Percentiles rank a stretch among this genome's conserved stretches.
These are phyloP conservation scores for Papiliotrema nemorosa DNA, from an alignment of 1,284 basidiomycete species.

Conservation along the genomic window DNA sequence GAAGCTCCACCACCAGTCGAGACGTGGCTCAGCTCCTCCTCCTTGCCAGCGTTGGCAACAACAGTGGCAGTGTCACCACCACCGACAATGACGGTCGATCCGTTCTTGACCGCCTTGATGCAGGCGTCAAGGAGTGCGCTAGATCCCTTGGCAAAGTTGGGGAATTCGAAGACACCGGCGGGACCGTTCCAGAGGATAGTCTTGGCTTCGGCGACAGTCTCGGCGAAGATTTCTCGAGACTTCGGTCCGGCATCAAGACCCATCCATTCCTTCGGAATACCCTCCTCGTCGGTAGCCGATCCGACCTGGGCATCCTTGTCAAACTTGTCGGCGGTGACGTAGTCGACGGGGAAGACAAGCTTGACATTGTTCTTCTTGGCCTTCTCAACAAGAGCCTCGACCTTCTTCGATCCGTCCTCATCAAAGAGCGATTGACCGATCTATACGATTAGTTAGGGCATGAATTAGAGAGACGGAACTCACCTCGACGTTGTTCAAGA, in stretches of 20 bases:
- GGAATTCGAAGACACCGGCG: constrained; percentile 96
- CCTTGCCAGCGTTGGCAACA: constrained; percentile 73
- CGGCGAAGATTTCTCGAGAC: constrained; percentile 72
- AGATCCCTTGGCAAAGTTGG: constrained; percentile 83
- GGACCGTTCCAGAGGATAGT: constrained; percentile 99
- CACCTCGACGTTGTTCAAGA: constrained; percentile 72
- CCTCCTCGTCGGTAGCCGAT: constrained; percentile 71
- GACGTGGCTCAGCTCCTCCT: constrained; percentile 90
- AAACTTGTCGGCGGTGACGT: constrained; percentile 91
- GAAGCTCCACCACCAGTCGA: constrained; percentile 96
- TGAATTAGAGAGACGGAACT: constrained; percentile 23
- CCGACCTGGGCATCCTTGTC: constrained; percentile 85
- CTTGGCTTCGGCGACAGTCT: constrained; percentile 82
- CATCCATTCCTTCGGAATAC: constrained; percentile 92
- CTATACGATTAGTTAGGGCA: constrained; percentile 43
- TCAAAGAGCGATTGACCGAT: constrained; percentile 97
- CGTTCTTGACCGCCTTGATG: constrained; percentile 80
- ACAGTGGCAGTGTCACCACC: constrained; percentile 92
- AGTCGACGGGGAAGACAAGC: constrained; percentile 93
- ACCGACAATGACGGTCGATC: constrained; percentile 89
- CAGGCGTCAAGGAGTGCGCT: constrained; percentile 79
- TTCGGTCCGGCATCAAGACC: constrained; percentile 86
- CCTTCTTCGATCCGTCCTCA: constrained; percentile 83
- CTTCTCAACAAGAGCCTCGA: constrained; percentile 79
- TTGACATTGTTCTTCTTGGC: constrained; percentile 92